A percentile compares a stretch with the other conserved stretches of the same genome.
Evolutionary conservation across 352 stramenopile species (phyloP).

Genomic region (Globisporangium polare): DNA sequence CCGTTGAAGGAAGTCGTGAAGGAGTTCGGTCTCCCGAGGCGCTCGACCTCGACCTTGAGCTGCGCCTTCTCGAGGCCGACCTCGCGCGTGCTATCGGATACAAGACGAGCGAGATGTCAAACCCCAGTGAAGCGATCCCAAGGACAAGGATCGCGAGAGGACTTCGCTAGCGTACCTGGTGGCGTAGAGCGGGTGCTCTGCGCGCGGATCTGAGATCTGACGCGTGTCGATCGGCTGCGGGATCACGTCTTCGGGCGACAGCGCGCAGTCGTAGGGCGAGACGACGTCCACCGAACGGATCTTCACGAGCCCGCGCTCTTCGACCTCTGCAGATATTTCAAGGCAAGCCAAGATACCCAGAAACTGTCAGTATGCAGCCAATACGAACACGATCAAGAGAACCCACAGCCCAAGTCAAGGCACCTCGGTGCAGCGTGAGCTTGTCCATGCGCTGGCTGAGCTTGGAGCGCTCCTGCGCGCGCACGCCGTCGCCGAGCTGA

Average conservation of each 20-base stretch:
- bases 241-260: constrained; percentile 52
- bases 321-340: constrained; percentile 39
- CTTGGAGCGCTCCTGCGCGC: constrained; percentile 36
- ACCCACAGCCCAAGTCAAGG: neutral
- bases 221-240: constrained; percentile 50
- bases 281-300: constrained; percentile 55
- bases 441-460: constrained; percentile 82
- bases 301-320: constrained; percentile 43
- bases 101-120: neutral
- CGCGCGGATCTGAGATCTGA: constrained; percentile 51
- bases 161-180: constrained; percentile 37
- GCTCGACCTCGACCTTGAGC: constrained; percentile 67
- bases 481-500: constrained; percentile 42
- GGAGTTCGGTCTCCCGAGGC: constrained; percentile 55
- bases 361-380: constrained; percentile 4
- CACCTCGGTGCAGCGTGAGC: constrained; percentile 57
- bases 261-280: constrained; percentile 40
- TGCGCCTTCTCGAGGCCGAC: constrained; percentile 74
- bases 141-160: neutral
- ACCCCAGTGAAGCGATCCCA: neutral
- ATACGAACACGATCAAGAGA: no score
- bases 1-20: constrained; percentile 87
- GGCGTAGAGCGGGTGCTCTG: constrained; percentile 66
- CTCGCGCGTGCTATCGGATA: constrained; percentile 32
- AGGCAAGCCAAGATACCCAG: neutral